A percentile compares a stretch with the other conserved stretches of the same genome.
Conservation (phyloP, 306 rosid genomes). For the Astragalus membranaceus region DNA sequence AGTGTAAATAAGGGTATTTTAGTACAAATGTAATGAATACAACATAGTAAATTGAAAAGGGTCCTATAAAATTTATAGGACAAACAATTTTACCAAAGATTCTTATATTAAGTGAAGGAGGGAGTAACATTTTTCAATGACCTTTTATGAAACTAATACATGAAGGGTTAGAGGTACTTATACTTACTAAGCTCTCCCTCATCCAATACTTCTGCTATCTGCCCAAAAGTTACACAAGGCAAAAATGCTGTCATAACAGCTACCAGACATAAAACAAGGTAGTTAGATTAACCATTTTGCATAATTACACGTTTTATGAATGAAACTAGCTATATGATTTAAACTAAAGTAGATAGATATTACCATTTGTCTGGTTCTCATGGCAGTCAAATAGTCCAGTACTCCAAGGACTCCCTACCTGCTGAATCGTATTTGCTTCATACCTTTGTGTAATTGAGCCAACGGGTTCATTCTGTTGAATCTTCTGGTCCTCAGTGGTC, state of each 20-base stretch:
- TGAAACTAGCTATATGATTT: background rate
- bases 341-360: background rate
- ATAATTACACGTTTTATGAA: background rate
- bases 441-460: constrained; percentile 20
- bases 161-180: constrained; percentile 19
- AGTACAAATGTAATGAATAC: no score
- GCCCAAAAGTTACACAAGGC: constrained; percentile 63
- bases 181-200: constrained; percentile 49
- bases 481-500: constrained; percentile 11
- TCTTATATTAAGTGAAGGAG: no score
- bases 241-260: constrained; percentile 58
- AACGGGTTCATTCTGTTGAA: constrained; percentile 17
- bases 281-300: background rate
- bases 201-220: constrained; percentile 63
- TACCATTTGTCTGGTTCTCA: constrained; percentile 61
- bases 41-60: no score
- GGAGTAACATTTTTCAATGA: no score
- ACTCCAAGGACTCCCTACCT: constrained; percentile 48
- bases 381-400: constrained; percentile 61
- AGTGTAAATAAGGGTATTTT: no score
- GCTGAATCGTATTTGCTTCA: constrained; percentile 21
- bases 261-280: constrained; percentile 22
- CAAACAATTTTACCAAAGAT: no score
- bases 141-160: background rate
- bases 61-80: no score